A percentile compares a stretch with the other conserved stretches of the same genome.
phyloP scores from a whole-genome alignment of 495 filamentous ascomycete genomes.

The Penicillium chermesinum region DNA sequence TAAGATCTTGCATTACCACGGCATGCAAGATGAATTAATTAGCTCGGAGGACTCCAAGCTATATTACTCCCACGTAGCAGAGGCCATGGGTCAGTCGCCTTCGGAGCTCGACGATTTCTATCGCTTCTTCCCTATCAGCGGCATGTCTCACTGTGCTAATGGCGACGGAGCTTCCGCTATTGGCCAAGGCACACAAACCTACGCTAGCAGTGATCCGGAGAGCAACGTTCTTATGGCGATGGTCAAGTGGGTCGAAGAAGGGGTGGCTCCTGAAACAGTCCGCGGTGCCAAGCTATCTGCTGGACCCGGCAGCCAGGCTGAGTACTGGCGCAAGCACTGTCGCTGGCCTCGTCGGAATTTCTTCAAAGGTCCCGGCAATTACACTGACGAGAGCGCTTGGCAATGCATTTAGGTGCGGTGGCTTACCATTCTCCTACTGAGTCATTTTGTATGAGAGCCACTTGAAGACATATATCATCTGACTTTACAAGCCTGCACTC shows the following conservation, averaged over 20 bases:
- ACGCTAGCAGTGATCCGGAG: slow-evolving; percentile 27
- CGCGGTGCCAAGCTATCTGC: slow-evolving; percentile 47
- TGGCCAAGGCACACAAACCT: slow-evolving; percentile 36
- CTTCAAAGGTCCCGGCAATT: slow-evolving; percentile 32
- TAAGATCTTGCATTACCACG: slow-evolving; percentile 50
- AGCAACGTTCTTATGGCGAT: slow-evolving; percentile 51
- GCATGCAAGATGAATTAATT: slow-evolving; percentile 42
- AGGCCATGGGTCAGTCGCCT: slow-evolving; percentile 38
- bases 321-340: slow-evolving; percentile 39
- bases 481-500: no score
- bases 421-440: neutral
- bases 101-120: slow-evolving; percentile 51
- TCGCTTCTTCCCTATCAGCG: slow-evolving; percentile 55
- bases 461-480: neutral
- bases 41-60: slow-evolving; percentile 38
- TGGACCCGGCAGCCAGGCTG: slow-evolving; percentile 18
- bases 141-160: slow-evolving; percentile 48
- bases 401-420: slow-evolving; percentile 23
- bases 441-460: neutral
- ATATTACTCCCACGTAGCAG: slow-evolving; percentile 41
- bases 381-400: slow-evolving; percentile 39
- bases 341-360: slow-evolving; percentile 35
- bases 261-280: slow-evolving; percentile 48
- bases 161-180: slow-evolving; percentile 51
- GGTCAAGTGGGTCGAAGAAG: slow-evolving; percentile 58